Conservation (phyloP, 2,329 filamentous ascomycete species). For the Didymella glomerata region DNA sequence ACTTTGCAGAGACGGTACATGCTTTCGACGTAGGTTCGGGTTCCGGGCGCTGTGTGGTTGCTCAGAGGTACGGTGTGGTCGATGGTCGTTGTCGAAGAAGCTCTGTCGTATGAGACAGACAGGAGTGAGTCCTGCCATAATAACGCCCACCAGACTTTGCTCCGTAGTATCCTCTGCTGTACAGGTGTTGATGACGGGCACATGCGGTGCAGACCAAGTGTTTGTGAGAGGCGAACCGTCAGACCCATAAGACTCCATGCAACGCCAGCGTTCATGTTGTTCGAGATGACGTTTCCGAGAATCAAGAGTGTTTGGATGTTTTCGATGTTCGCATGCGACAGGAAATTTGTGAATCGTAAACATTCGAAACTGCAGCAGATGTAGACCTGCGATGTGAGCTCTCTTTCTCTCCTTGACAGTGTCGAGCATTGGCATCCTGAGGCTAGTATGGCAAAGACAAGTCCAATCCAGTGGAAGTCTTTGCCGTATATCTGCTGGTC, state of each 20-base stretch:
- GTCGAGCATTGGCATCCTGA: constrained; percentile 69
- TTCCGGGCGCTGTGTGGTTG: constrained; percentile 56
- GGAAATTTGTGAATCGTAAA: constrained; percentile 69
- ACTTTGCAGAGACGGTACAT: constrained; percentile 65
- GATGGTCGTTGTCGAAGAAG: constrained; percentile 64
- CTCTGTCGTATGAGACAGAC: constrained; percentile 69
- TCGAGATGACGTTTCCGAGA: constrained; percentile 68
- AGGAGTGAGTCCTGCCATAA: constrained; percentile 72
- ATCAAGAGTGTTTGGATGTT: constrained; percentile 69
- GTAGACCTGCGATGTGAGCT: constrained; percentile 71
- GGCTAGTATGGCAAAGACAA: constrained; percentile 69
- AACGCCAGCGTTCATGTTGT: constrained; percentile 71
- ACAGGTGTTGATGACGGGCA: constrained; percentile 62
- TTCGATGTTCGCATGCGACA: constrained; percentile 68
- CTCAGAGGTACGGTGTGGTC: constrained; percentile 54
- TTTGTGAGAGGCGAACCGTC: constrained; percentile 68
- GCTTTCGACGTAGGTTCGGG: constrained; percentile 65
- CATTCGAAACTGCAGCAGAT: constrained; percentile 72
- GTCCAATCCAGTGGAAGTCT: constrained; percentile 65
- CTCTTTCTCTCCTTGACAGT: constrained; percentile 65
- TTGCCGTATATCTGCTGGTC: constrained; percentile 66
- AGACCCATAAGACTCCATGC: constrained; percentile 68
- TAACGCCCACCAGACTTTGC: constrained; percentile 65
- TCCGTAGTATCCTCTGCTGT: constrained; percentile 53
- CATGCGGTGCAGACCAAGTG: constrained; percentile 66